Conservation (phyloP, 192 early-diverging fungal species). For the Entomortierella beljakovae region DNA sequence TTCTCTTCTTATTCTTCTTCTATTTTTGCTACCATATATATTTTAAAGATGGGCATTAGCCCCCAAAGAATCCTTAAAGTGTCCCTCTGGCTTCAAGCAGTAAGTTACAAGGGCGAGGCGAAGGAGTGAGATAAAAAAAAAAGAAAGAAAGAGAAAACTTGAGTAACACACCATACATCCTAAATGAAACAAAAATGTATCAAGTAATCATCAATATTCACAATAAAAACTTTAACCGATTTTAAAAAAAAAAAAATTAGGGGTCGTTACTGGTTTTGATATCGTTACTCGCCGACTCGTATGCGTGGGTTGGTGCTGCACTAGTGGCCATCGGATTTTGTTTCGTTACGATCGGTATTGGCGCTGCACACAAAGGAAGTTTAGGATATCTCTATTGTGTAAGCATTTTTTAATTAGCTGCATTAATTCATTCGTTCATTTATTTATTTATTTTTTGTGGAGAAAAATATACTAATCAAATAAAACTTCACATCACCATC, state of each 20-base stretch:
- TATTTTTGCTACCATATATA: slow-evolving; percentile 4
- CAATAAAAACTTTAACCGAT: too few relatives aligned
- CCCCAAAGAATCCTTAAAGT: slow-evolving; percentile 26
- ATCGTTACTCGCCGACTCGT: background rate
- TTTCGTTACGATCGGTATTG: background rate
- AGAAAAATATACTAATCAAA: too few relatives aligned
- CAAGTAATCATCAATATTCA: too few relatives aligned
- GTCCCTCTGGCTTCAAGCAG: slow-evolving; percentile 44
- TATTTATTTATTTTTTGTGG: too few relatives aligned
- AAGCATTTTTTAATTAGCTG: too few relatives aligned
- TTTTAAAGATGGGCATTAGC: slow-evolving; percentile 18
- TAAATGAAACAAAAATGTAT: too few relatives aligned
- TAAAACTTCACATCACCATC: too few relatives aligned
- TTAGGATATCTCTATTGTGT: slow-evolving; percentile 5
- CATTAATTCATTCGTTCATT: too few relatives aligned
- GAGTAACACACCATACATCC: too few relatives aligned
- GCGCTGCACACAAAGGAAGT: background rate
- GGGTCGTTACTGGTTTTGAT: background rate
- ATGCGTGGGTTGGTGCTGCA: background rate
- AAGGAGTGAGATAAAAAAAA: too few relatives aligned
- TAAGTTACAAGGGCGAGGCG: too few relatives aligned
- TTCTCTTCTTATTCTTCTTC: slow-evolving; percentile 1
- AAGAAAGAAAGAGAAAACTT: too few relatives aligned
- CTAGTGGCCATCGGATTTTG: background rate
- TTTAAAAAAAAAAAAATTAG: background rate